Percentiles rank a stretch among this genome's conserved stretches.
phyloP scores from a whole-genome alignment of 139 green algal species.

The Microglena sp. region DNA sequence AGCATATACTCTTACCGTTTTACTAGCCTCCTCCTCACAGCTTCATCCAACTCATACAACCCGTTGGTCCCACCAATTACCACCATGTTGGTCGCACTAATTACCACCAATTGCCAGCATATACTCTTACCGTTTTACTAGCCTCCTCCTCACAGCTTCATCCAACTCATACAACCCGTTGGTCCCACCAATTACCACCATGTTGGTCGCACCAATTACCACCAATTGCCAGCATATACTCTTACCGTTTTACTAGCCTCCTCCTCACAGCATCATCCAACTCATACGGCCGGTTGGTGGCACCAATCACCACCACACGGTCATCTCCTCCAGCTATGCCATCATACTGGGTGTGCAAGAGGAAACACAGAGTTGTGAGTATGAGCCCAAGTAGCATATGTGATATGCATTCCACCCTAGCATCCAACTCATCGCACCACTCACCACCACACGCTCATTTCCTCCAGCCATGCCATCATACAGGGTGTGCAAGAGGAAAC shows the following conservation, averaged over 20 bases:
- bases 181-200: too few relatives aligned
- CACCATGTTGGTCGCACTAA: too few relatives aligned
- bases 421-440: conserved; percentile 7
- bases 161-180: too few relatives aligned
- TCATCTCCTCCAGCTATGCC: conserved; percentile 22
- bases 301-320: conserved; percentile 35
- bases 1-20: too few relatives aligned
- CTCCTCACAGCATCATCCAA: conserved; percentile 58
- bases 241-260: conserved; percentile 49
- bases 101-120: too few relatives aligned
- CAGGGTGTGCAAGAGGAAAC: neutral
- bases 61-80: too few relatives aligned
- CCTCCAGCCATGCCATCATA: conserved; percentile 21
- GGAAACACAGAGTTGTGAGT: neutral
- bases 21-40: too few relatives aligned
- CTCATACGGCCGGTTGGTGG: conserved; percentile 44
- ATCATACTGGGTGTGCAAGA: conserved; percentile 28
- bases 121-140: too few relatives aligned
- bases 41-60: too few relatives aligned
- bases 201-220: too few relatives aligned
- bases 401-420: neutral
- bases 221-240: too few relatives aligned
- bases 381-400: neutral
- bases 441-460: conserved; percentile 16
- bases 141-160: too few relatives aligned